These are phyloP conservation scores for Lignosus rhinocerotis DNA, from an alignment of 1,284 basidiomycete species.

Conservation along the genomic window DNA sequence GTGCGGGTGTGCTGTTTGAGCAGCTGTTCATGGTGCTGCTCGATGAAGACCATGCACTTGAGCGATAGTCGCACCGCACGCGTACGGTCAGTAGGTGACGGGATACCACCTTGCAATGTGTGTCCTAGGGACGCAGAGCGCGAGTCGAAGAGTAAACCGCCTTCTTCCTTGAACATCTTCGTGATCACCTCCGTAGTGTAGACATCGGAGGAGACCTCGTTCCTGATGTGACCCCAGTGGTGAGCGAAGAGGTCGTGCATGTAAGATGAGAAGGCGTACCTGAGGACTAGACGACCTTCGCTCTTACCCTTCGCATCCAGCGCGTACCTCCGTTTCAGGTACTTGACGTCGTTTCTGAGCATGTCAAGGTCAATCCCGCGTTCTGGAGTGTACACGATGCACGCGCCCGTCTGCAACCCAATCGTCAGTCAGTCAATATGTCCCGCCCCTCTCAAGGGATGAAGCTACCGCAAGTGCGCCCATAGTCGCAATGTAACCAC, in stretches of 20 bases:
- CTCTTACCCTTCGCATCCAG: constrained; percentile 88
- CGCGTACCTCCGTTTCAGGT: constrained; percentile 84
- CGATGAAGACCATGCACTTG: constrained; percentile 94
- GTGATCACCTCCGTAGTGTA: constrained; percentile 94
- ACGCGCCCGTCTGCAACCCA: constrained; percentile 79
- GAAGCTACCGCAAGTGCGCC: constrained; percentile 87
- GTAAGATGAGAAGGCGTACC: constrained; percentile 45
- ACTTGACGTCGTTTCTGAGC: constrained; percentile 85
- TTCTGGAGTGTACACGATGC: constrained; percentile 94
- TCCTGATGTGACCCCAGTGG: constrained; percentile 46
- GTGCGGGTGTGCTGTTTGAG: constrained; percentile 46
- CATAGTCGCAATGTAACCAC: constrained; percentile 94
- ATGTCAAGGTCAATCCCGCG: constrained; percentile 82
- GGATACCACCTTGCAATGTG: constrained; percentile 93
- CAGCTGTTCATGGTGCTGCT: constrained; percentile 68
- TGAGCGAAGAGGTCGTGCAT: background rate
- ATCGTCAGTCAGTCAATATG: constrained; percentile 12
- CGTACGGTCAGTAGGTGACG: constrained; percentile 91
- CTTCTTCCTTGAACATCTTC: constrained; percentile 95
- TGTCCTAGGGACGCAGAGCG: constrained; percentile 94
- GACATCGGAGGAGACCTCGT: constrained; percentile 84
- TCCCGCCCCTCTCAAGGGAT: background rate
- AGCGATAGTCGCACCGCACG: constrained; percentile 89
- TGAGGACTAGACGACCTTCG: constrained; percentile 91
- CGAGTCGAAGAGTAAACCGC: constrained; percentile 88